Conservation (phyloP, 176 grass and related monocot species). For the Phoenix roebelenii region DNA sequence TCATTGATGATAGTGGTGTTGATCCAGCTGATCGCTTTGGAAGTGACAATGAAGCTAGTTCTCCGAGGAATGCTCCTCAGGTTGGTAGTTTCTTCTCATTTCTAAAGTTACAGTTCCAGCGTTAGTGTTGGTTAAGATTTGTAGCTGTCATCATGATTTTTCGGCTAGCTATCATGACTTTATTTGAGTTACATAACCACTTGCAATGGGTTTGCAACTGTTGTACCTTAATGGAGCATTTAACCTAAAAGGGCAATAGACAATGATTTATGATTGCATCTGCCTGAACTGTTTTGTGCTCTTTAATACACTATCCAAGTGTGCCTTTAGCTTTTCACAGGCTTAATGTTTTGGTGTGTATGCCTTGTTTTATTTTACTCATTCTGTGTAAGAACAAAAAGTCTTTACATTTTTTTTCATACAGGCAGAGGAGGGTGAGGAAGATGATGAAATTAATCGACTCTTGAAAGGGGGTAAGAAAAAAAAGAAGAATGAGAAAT, state of each 20-base stretch:
- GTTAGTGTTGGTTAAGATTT: too few relatives aligned
- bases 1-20: conserved; percentile 89
- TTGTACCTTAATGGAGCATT: too few relatives aligned
- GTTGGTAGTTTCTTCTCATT: conserved; percentile 19
- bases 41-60: conserved; percentile 64
- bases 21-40: conserved; percentile 80
- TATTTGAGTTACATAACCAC: too few relatives aligned
- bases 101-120: too few relatives aligned
- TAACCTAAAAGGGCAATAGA: too few relatives aligned
- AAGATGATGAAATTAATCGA: conserved; percentile 76
- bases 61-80: conserved; percentile 58
- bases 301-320: neutral
- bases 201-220: too few relatives aligned
- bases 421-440: conserved; percentile 83
- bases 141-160: too few relatives aligned
- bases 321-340: neutral
- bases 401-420: neutral
- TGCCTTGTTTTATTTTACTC: too few relatives aligned
- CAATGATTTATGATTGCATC: too few relatives aligned
- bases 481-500: conserved; percentile 84
- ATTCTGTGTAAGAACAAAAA: too few relatives aligned
- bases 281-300: neutral
- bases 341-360: neutral
- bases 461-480: conserved; percentile 81
- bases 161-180: too few relatives aligned